A percentile compares a stretch with the other conserved stretches of the same genome.
These are phyloP conservation scores for Apiospora koreana DNA, from an alignment of 2,329 filamentous ascomycete species.

Conservation along the genomic window DNA sequence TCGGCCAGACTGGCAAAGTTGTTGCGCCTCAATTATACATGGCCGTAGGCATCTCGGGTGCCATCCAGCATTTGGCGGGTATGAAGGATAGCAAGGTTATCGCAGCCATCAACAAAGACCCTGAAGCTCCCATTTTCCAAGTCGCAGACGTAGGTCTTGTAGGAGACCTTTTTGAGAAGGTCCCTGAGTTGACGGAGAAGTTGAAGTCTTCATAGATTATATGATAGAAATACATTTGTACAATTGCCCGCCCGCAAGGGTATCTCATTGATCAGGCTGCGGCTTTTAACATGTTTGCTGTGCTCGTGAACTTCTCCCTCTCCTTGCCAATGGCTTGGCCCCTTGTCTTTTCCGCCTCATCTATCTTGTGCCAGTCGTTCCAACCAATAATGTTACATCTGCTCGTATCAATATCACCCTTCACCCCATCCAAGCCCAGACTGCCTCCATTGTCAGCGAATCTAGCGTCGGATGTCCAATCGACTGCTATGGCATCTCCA, in stretches of 20 bases:
- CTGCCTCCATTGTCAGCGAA: constrained; percentile 38
- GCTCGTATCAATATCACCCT: constrained; percentile 54
- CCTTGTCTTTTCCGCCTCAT: constrained; percentile 70
- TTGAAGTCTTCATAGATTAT: constrained; percentile 58
- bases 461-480: constrained; percentile 58
- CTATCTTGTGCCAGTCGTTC: constrained; percentile 83
- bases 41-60: constrained; percentile 92
- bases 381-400: constrained; percentile 71
- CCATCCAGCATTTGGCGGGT: constrained; percentile 96
- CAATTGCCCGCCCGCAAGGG: constrained; percentile 13
- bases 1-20: constrained; percentile 98
- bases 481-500: constrained; percentile 78
- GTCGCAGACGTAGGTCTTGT: constrained; percentile 95
- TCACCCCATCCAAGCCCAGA: constrained; percentile 77
- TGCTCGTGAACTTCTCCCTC: constrained; percentile 68
- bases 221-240: constrained; percentile 10
- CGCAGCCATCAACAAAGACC: constrained; percentile 97
- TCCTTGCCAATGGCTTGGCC: constrained; percentile 72
- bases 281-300: constrained; percentile 58
- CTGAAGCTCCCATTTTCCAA: constrained; percentile 97
- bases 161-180: constrained; percentile 92
- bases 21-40: constrained; percentile 95
- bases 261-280: constrained; percentile 35
- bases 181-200: constrained; percentile 95
- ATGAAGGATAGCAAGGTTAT: constrained; percentile 99